Percentiles rank a stretch among this genome's conserved stretches.
Evolutionary conservation across 768 basidiomycete species (phyloP).

Genomic region (Psilocybe sp.): DNA sequence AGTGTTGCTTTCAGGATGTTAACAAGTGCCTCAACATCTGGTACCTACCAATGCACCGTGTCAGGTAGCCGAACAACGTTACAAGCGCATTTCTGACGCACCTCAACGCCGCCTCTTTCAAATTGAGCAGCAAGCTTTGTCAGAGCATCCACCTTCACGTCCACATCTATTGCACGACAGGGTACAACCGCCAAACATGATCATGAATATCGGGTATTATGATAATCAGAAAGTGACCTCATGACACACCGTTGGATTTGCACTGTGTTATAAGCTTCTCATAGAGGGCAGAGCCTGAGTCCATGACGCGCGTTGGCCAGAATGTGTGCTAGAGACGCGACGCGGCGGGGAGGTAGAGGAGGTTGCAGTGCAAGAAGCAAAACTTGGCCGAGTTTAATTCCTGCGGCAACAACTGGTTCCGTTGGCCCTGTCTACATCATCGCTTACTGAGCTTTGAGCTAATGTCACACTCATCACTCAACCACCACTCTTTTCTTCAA

Average conservation of each 20-base stretch:
- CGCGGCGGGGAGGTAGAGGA: constrained; percentile 1
- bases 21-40: constrained; percentile 71
- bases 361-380: constrained; percentile 1
- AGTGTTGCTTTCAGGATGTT: constrained; percentile 70
- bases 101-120: constrained; percentile 63
- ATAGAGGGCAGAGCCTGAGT: constrained; percentile 44
- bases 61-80: background rate
- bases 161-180: constrained; percentile 56
- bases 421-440: too few relatives aligned
- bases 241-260: constrained; percentile 56
- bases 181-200: constrained; percentile 1
- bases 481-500: too few relatives aligned
- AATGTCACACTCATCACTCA: too few relatives aligned
- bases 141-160: constrained; percentile 78
- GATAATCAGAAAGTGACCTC: constrained; percentile 5
- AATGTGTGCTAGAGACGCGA: constrained; percentile 1
- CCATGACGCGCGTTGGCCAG: constrained; percentile 38
- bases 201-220: constrained; percentile 3
- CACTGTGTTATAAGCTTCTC: constrained; percentile 64
- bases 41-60: constrained; percentile 43
- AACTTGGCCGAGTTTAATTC: too few relatives aligned
- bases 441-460: too few relatives aligned
- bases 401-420: too few relatives aligned
- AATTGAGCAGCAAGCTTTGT: constrained; percentile 75
- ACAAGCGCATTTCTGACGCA: constrained; percentile 25